Evolutionary conservation across 2,329 filamentous ascomycete genomes (phyloP).

Genomic region (Aspergillus fijiensis): DNA sequence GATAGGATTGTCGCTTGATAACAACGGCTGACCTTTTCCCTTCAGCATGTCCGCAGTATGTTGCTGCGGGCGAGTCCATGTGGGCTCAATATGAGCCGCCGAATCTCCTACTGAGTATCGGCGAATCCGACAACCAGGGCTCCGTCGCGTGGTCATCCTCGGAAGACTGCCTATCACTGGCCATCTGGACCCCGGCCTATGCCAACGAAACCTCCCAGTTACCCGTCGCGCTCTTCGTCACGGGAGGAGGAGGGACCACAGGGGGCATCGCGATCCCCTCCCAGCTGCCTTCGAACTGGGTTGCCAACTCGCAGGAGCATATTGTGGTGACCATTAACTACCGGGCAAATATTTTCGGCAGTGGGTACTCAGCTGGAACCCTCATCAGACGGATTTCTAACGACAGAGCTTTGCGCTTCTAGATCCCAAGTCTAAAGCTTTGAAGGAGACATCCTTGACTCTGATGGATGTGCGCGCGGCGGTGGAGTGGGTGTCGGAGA

Average conservation of each 20-base stretch:
- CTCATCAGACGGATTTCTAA: background rate
- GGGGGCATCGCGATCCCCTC: constrained; percentile 39
- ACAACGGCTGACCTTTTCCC: constrained; percentile 10
- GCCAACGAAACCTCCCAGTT: constrained; percentile 17
- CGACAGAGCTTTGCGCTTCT: no score
- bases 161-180: constrained; percentile 48
- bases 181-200: constrained; percentile 44
- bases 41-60: constrained; percentile 29
- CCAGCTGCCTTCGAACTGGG: constrained; percentile 31
- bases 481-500: constrained; percentile 33
- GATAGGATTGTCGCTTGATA: background rate
- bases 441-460: constrained; percentile 1
- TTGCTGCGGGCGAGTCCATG: background rate
- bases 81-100: background rate
- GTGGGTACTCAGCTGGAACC: background rate
- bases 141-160: constrained; percentile 22
- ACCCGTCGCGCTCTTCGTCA: constrained; percentile 25
- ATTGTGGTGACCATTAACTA: constrained; percentile 44
- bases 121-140: constrained; percentile 17
- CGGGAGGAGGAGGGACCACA: constrained; percentile 24
- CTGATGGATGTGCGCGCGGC: constrained; percentile 23
- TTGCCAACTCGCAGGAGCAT: constrained; percentile 40
- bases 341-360: constrained; percentile 28
- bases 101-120: constrained; percentile 9
- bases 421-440: constrained; percentile 16